Conservation (phyloP, 2,329 filamentous ascomycete genomes). For the Huntiella moniliformis region DNA sequence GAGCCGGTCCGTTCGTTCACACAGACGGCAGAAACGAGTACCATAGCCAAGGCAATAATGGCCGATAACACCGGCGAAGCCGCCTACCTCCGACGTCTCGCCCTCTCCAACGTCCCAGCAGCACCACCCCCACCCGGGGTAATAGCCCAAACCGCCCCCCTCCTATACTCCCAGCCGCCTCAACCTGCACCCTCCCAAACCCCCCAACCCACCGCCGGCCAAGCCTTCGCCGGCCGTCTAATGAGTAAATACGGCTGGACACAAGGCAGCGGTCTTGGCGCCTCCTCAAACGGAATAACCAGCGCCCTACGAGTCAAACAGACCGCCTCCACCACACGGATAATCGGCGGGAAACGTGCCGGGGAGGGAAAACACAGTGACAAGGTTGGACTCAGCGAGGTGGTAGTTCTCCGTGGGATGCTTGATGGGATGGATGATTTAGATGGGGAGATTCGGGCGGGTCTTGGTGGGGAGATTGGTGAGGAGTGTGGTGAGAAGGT, state of each 20-base stretch:
- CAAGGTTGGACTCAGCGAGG: conserved; percentile 53
- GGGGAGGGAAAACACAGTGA: conserved; percentile 17
- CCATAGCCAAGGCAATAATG: conserved; percentile 16
- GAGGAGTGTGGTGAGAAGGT: conserved; percentile 77
- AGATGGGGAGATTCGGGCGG: conserved; percentile 54
- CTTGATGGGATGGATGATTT: conserved; percentile 64
- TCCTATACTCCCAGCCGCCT: conserved; percentile 45
- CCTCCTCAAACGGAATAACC: conserved; percentile 62
- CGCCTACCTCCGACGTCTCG: conserved; percentile 44
- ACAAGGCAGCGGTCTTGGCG: conserved; percentile 72
- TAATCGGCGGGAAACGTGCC: conserved; percentile 56
- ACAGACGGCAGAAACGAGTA: background rate
- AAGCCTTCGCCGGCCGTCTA: conserved; percentile 68
- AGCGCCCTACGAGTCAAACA: conserved; percentile 65
- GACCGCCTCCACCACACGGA: conserved; percentile 48
- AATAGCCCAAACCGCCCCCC: conserved; percentile 49
- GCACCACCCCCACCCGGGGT: conserved; percentile 21
- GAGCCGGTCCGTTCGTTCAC: conserved; percentile 17
- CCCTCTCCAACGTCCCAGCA: conserved; percentile 29
- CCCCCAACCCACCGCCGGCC: conserved; percentile 21
- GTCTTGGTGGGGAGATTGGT: conserved; percentile 82
- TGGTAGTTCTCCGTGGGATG: conserved; percentile 71
- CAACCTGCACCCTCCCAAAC: conserved; percentile 20
- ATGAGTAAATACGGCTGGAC: conserved; percentile 92
- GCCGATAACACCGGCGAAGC: conserved; percentile 44